Evolutionary conservation across 2,329 filamentous ascomycete species (phyloP).

Genomic region (Chaetomiaceae sp.): DNA sequence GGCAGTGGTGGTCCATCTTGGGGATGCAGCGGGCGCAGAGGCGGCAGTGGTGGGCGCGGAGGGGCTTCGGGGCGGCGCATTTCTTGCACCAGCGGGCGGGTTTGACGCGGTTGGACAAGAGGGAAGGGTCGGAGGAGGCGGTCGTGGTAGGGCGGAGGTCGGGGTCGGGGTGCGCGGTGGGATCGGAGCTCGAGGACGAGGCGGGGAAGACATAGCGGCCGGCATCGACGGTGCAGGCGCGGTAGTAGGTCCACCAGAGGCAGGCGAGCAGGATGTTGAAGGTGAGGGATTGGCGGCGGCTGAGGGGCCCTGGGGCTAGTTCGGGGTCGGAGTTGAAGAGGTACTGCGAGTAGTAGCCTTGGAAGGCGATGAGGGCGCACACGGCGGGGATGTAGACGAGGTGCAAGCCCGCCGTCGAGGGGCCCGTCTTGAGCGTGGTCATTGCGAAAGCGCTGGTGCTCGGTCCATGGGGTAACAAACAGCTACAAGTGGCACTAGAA

Average conservation of each 20-base stretch:
- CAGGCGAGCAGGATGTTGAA: slow-evolving; percentile 63
- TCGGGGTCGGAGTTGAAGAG: slow-evolving; percentile 58
- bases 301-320: slow-evolving; percentile 57
- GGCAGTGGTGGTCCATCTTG: slow-evolving; percentile 83
- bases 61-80: slow-evolving; percentile 69
- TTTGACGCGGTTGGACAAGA: neutral
- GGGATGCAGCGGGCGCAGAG: slow-evolving; percentile 69
- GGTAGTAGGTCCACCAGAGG: slow-evolving; percentile 66
- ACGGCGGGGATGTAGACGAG: slow-evolving; percentile 64
- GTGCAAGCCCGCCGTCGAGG: slow-evolving; percentile 42
- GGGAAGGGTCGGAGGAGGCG: neutral
- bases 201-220: slow-evolving; percentile 47
- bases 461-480: slow-evolving; percentile 17
- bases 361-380: slow-evolving; percentile 60
- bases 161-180: slow-evolving; percentile 16
- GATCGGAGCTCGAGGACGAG: slow-evolving; percentile 16
- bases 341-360: slow-evolving; percentile 67
- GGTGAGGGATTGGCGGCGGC: slow-evolving; percentile 48
- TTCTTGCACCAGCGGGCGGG: slow-evolving; percentile 64
- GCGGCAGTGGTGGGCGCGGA: slow-evolving; percentile 76
- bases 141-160: slow-evolving; percentile 6
- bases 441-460: slow-evolving; percentile 17
- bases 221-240: slow-evolving; percentile 52
- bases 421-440: slow-evolving; percentile 29
- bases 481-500: too few species aligned